A percentile compares a stretch with the other conserved stretches of the same genome.
These are phyloP conservation scores for Plasmodium knowlesi DNA, from an alignment of 169 alveolate species.

Conservation along the genomic window DNA sequence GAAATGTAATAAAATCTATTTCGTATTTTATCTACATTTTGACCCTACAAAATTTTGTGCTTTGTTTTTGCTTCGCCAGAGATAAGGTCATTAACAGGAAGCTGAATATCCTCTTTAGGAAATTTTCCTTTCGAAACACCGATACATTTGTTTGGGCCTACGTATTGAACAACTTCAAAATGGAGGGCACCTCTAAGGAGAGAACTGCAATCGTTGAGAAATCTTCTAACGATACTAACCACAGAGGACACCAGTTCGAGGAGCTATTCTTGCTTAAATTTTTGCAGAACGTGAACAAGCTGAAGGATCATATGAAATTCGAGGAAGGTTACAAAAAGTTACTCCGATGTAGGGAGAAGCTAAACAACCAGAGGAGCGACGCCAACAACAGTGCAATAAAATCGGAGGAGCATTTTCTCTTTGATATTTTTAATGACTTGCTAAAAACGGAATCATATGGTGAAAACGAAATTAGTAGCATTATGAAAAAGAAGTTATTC, in stretches of 20 bases:
- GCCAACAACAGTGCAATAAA: neutral
- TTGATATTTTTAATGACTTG: conserved; percentile 20
- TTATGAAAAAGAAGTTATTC: neutral
- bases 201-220: neutral
- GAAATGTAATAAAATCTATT: conserved; percentile 12
- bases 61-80: conserved; percentile 26
- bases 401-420: conserved; percentile 6
- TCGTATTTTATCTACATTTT: conserved; percentile 45
- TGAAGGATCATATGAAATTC: conserved; percentile 28
- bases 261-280: conserved; percentile 25
- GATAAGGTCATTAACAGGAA: conserved; percentile 26
- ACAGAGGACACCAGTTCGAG: conserved; percentile 7
- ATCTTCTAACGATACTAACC: neutral
- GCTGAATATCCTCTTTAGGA: conserved; percentile 34
- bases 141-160: conserved; percentile 34
- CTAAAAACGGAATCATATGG: neutral
- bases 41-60: conserved; percentile 47
- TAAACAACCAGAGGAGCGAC: neutral
- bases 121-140: conserved; percentile 37
- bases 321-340: conserved; percentile 37
- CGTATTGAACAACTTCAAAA: conserved; percentile 28
- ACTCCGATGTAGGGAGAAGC: conserved; percentile 10
- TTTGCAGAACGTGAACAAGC: conserved; percentile 14
- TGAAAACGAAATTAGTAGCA: neutral
- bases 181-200: neutral